phyloP scores from a whole-genome alignment of 805 yeast genomes.

The Candida railenensis region DNA sequence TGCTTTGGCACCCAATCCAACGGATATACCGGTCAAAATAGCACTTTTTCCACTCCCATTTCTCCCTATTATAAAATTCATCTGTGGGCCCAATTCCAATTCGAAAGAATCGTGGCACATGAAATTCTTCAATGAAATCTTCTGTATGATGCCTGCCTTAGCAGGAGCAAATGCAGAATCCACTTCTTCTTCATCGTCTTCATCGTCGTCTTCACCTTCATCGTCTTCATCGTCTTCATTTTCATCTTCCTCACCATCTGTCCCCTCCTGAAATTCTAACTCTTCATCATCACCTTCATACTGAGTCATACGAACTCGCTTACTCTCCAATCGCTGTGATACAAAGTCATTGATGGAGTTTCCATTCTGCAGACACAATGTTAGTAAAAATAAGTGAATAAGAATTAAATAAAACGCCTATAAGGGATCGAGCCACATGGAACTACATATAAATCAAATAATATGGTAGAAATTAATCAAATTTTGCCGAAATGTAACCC shows the following conservation, averaged over 20 bases:
- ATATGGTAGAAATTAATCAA: no score
- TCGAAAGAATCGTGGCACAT: slow-evolving; percentile 89
- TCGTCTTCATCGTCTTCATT: slow-evolving; percentile 12
- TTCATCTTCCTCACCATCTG: slow-evolving; percentile 9
- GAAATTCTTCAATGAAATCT: slow-evolving; percentile 66
- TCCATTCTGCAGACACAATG: slow-evolving; percentile 8
- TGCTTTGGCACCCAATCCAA: slow-evolving; percentile 88
- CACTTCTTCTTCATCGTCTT: slow-evolving; percentile 17
- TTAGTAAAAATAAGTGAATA: no score
- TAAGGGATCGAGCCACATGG: no score
- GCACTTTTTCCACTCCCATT: slow-evolving; percentile 95
- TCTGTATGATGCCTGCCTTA: slow-evolving; percentile 66
- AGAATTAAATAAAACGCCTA: no score
- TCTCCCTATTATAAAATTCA: slow-evolving; percentile 84
- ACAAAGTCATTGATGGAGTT: slow-evolving; percentile 12
- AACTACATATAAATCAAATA: no score
- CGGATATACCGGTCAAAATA: slow-evolving; percentile 79
- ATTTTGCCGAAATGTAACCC: no score
- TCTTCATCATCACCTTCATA: slow-evolving; percentile 8
- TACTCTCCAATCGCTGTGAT: slow-evolving; percentile 13
- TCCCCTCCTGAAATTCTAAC: slow-evolving; percentile 2
- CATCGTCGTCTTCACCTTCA: slow-evolving; percentile 13
- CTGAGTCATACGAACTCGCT: slow-evolving; percentile 7
- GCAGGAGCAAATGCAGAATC: slow-evolving; percentile 22
- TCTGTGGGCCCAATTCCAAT: slow-evolving; percentile 69